Base-by-base conservation (phyloP, 371 early-diverging fungal genomes). In the Syncephalastrum sp. region DNA sequence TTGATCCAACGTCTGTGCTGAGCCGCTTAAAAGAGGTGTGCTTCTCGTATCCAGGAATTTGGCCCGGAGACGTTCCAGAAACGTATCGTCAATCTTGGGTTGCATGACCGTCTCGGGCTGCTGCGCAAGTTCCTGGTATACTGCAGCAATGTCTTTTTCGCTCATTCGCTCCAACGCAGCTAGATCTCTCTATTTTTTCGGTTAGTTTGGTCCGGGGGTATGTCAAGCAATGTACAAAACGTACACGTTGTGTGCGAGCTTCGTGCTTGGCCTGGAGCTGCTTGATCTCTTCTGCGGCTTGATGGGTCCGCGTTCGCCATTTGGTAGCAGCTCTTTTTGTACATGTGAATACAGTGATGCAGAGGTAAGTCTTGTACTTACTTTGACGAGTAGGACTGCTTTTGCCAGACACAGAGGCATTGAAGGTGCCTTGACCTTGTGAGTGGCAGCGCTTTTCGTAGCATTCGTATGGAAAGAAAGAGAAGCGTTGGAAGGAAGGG, bases 1-100 rank as follows among this genome's bases (percentile, higher is more conserved):
- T 17, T 38, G 17, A 4, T 47, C 47, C 47, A 44, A 8, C 2
- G 23, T 53, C 13, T 49, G 49, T 24, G 17, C 21, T 27, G 10
- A 24, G 5, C 15, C 25, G 19, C 23, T 46, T 4, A 46, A n/a
- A 3, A 46, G 47, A 19, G 47, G 54, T 7, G 50, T 12, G 2
- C 42, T 47, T 15, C 77, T 74, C 14, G 78, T 76, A 65, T 82
- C 75, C 24, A 69, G 46, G 57, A 82, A 79, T 24, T 64, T 68
- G 24, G 81, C 47, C 12, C 68, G 56, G n/a, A 83, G 59, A 4
- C 64, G 65, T 42, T 75, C 69, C 3, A 85, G 54, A 53, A 78
- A 85, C 68, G 60, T 21, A 63, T 65, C 38, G 83, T 44, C 42
- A 52, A n/a, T 73, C 59, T 80, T 82, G 2, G 74, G 67, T 23